Evolutionary conservation across 768 basidiomycete species (phyloP), one percentile per base, ranked within the genome.

Genomic region (Postia placenta): DNA sequence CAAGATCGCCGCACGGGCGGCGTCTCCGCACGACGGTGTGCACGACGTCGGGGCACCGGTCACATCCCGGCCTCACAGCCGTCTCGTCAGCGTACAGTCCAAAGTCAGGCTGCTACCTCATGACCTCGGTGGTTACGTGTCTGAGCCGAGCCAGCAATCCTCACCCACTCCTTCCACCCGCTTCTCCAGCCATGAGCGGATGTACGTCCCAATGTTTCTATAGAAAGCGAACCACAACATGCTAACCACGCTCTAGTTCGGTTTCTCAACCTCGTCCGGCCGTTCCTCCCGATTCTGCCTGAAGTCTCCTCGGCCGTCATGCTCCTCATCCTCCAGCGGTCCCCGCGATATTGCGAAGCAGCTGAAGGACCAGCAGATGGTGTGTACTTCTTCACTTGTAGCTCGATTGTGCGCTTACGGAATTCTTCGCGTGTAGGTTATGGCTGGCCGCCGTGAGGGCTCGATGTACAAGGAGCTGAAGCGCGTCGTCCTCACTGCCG

Each of bases 381-480:
- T 86, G 24, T 36, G 64, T 43, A 11, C 22, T 45, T 23, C 45
- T 49, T 9, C 12, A 17, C 28, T 41, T 20, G 45, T 40, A 52
- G n/a, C 44, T 51, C 5, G 14, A 15, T 43, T 30, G 2, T 14
- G 15, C 23, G 25, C 22, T 24, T 14, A 42, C n/a, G 22, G n/a
- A 11, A 9, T 3, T 15, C 5, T 35, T 20, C 25, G 14, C 11
- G 17, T 3, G 4, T 44, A 84, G 83, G 82, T 86, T 38, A 85
- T 87, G 84, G 82, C 84, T 2, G 82, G 64, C 38, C 94, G 96
- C 67, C 87, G 93, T 58, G 96, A 99, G 66, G 92, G 88, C 14
- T 92, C 87, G 26, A 95, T 98, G 90, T 99, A 98, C 78, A 99
- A 97, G 74, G 96, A 98, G 64, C 80, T 99, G 53, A 99, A 97